Conservation (phyloP, 1,284 basidiomycete genomes). For the Cryptococcus sp. region DNA sequence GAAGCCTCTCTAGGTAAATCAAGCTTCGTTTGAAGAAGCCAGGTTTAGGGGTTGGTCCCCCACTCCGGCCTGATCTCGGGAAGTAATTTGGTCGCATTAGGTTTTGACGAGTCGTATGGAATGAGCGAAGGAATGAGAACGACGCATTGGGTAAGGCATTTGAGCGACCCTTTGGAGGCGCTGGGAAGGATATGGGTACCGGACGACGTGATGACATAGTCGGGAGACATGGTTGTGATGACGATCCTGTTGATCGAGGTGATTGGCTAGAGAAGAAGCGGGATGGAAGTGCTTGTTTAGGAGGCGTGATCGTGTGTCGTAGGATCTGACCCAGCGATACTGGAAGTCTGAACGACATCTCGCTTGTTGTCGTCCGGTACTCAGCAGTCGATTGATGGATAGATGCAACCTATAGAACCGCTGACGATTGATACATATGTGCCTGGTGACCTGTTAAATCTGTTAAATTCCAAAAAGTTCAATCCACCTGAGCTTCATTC, state of each 20-base stretch:
- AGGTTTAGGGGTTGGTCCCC: conserved; percentile 9
- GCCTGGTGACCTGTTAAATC: too few species aligned
- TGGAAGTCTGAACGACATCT: conserved; percentile 1
- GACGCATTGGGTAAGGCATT: too few species aligned
- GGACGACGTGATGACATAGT: background rate
- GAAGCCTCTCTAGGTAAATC: conserved; percentile 25
- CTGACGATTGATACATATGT: too few species aligned
- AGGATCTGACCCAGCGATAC: background rate
- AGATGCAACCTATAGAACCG: too few species aligned
- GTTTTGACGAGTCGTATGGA: conserved; percentile 1
- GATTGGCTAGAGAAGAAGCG: background rate
- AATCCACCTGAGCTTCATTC: too few species aligned
- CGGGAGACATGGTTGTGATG: background rate
- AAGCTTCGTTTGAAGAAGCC: conserved; percentile 20
- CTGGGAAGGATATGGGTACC: background rate
- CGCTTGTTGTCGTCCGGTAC: background rate
- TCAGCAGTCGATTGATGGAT: too few species aligned
- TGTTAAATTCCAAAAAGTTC: too few species aligned
- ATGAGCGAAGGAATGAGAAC: background rate
- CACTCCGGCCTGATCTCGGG: conserved; percentile 5
- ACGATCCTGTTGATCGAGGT: background rate
- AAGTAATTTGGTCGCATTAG: conserved; percentile 18
- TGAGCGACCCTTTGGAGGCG: background rate
- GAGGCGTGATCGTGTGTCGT: too few species aligned
- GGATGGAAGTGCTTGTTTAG: background rate